Evolutionary conservation across 2,329 filamentous ascomycete species (phyloP), one percentile per base, ranked within the genome.

Genomic region (Alternaria ventricosa): DNA sequence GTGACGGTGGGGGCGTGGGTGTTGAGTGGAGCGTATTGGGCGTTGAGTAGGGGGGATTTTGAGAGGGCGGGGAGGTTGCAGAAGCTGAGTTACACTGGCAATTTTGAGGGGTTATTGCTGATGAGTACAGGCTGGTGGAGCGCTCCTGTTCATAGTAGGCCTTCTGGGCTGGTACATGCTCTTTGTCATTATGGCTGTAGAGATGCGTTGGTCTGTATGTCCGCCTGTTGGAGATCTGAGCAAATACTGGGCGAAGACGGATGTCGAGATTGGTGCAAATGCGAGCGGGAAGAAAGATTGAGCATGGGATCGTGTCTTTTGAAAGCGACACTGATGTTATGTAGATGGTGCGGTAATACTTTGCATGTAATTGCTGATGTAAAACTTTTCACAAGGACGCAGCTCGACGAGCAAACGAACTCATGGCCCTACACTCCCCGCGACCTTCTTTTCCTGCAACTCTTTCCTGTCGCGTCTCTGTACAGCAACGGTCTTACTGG

Each of bases 81-180:
- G 60, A 85, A 83, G 77, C 84, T 84, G 67, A 58, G 77, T 66
- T 12, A 11, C 15, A 27, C 27, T 22, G 5, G 18, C 12, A 10
- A 20, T 3, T 20, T n/a, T 25, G 3, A 22, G 5, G 4, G 18
- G 8, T n/a, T 3, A 2, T 22, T 53, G 22, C 64, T 70, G 30
- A 70, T 36, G 6, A 6, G 9, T 2, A 22, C 5, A 81, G 78
- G 70, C 77, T 60, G 79, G 78, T 20, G 79, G 77, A 27, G 79
- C 79, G 7, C 47, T 81, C 5, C 59, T 81, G 5, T 86, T 87
- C 60, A 74, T 85, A 1, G 82, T 85, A 1, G 84, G 80, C 0
- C 22, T 81, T 0, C 67, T 86, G 5, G 85, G 85, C 1, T 87
- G 84, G 82, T 86, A 86, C 63, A 84, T 86, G 75, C 82, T 83